These are phyloP conservation scores for Sedum album DNA, from an alignment of 164 flowering plant genomes.

Conservation along the genomic window DNA sequence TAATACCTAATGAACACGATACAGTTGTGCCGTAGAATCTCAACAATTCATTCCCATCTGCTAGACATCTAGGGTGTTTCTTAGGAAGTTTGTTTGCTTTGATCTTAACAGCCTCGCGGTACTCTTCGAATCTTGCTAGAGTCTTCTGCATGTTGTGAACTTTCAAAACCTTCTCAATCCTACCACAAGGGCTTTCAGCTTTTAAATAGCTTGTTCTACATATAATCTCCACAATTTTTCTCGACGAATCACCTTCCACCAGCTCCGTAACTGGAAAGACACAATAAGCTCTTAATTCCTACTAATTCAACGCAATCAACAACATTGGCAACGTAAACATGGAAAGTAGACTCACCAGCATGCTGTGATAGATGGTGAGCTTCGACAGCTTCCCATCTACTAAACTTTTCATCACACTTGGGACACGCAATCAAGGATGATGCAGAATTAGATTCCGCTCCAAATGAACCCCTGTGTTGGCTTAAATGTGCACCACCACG, in stretches of 20 bases:
- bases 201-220: constrained; percentile 13
- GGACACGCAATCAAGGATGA: constrained; percentile 50
- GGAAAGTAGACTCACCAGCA: constrained; percentile 52
- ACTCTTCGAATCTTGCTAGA: constrained; percentile 26
- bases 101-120: constrained; percentile 22
- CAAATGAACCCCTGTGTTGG: constrained; percentile 28
- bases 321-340: no score
- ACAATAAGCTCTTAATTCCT: constrained; percentile 5
- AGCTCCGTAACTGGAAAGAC: constrained; percentile 13
- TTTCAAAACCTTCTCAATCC: constrained; percentile 15
- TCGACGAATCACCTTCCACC: constrained; percentile 15
- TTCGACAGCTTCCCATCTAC: constrained; percentile 82
- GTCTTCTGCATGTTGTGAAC: constrained; percentile 29
- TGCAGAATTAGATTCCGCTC: constrained; percentile 28
- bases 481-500: constrained; percentile 22
- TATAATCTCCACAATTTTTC: constrained; percentile 13
- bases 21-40: constrained; percentile 27
- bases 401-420: constrained; percentile 82
- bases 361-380: constrained; percentile 88
- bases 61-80: constrained; percentile 32
- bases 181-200: constrained; percentile 13
- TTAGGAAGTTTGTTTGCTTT: constrained; percentile 27
- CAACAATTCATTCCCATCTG: constrained; percentile 33
- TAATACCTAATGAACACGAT: constrained; percentile 23
- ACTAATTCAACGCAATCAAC: background rate